A percentile compares a stretch with the other conserved stretches of the same genome.
Evolutionary conservation across 2,329 filamentous ascomycete genomes (phyloP).

Genomic region (Samsoniella hepiali): DNA sequence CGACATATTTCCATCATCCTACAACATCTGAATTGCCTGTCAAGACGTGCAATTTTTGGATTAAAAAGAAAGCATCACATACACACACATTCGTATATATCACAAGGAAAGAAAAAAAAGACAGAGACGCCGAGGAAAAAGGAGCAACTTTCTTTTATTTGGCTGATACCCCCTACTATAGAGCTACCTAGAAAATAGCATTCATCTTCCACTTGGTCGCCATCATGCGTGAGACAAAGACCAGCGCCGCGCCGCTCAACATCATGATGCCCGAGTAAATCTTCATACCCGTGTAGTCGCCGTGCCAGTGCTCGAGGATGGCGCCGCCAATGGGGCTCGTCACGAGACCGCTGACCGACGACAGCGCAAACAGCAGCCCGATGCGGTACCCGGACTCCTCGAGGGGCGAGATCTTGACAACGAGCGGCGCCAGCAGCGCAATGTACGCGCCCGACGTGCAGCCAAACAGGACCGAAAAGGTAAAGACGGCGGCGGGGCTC

Average conservation of each 20-base stretch:
- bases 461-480: conserved; percentile 41
- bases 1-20: conserved; percentile 4
- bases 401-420: conserved; percentile 53
- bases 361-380: conserved; percentile 43
- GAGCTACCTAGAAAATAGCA: conserved; percentile 22
- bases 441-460: conserved; percentile 42
- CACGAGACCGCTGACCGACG: conserved; percentile 50
- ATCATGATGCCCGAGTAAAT: conserved; percentile 29
- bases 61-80: not conserved
- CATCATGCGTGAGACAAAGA: conserved; percentile 23
- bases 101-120: not conserved
- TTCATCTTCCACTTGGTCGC: conserved; percentile 23
- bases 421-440: conserved; percentile 36
- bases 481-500: conserved; percentile 31
- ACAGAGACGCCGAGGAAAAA: not conserved
- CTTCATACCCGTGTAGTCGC: conserved; percentile 29
- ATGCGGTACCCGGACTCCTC: conserved; percentile 48
- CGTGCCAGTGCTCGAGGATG: conserved; percentile 22
- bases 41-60: conserved; percentile 1
- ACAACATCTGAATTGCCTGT: not conserved
- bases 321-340: conserved; percentile 52
- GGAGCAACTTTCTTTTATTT: not conserved
- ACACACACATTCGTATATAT: not conserved
- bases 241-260: conserved; percentile 24
- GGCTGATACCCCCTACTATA: conserved; percentile 21